Conservation (phyloP, 1,284 basidiomycete genomes). For the Heterobasidion parviporum region DNA sequence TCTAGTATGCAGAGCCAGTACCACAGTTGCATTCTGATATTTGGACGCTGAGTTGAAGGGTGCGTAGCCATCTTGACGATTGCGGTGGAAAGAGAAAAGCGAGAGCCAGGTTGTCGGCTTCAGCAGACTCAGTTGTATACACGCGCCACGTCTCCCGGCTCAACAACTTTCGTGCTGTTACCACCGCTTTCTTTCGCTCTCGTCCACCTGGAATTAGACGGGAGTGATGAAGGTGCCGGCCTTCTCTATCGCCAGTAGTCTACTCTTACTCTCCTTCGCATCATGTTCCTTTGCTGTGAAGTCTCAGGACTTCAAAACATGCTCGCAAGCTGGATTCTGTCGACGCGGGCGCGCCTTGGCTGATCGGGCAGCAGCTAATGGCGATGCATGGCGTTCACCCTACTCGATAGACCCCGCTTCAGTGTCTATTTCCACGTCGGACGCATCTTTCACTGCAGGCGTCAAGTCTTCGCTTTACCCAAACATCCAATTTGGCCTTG, state of each 20-base stretch:
- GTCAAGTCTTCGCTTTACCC: constrained; percentile 80
- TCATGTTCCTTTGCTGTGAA: constrained; percentile 49
- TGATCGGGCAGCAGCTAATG: constrained; percentile 48
- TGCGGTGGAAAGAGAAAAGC: no score
- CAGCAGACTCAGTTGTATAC: background rate
- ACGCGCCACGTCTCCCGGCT: background rate
- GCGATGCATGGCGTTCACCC: constrained; percentile 69
- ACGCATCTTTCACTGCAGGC: constrained; percentile 59
- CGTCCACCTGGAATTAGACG: background rate
- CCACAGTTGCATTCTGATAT: no score
- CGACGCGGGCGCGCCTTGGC: constrained; percentile 79
- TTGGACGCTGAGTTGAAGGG: no score
- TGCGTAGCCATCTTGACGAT: no score
- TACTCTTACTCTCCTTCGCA: constrained; percentile 20
- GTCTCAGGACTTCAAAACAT: constrained; percentile 84
- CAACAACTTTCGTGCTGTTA: background rate
- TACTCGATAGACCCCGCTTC: constrained; percentile 64
- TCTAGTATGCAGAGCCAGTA: no score
- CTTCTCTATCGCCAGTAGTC: constrained; percentile 2
- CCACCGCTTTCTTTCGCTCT: background rate
- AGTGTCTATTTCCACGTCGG: constrained; percentile 39
- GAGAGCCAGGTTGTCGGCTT: background rate
- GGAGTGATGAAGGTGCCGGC: constrained; percentile 11
- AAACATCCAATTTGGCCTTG: constrained; percentile 70
- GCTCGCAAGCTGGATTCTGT: constrained; percentile 86